Base-by-base conservation (phyloP, 495 filamentous ascomycete genomes). In the Aspergillus sparsus region DNA sequence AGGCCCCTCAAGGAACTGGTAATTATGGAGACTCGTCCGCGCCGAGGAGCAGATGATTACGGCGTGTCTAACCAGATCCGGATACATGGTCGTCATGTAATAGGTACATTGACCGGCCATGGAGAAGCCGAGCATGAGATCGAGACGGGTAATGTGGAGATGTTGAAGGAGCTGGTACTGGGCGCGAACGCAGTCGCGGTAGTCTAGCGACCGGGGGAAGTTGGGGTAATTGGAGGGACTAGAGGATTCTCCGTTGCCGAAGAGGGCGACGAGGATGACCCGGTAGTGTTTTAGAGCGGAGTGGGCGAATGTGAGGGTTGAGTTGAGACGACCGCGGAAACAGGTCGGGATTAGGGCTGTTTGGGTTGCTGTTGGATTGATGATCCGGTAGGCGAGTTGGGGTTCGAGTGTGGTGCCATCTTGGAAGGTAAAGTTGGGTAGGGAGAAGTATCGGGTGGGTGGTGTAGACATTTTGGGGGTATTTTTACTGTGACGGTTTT, bases 21-120 rank as follows among this genome's bases (percentile, higher is more conserved):
- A 79, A 60, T 89, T 89, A 61, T 89, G 87, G 46, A 85, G 65
- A 50, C 82, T 82, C 6, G 85, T 87, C 67, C 78, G 81, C 4
- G 86, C 86, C 10, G 80, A 77, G 16, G 86, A 85, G 64, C 86
- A 89, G 52, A 89, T 86, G 2, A 87, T 84, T 8, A 85, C 77
- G 0, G 80, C 74, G 8, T 83, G 65, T 42, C 82, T 78, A 62
- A 83, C 74, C 63, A 87, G 82, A 7, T 82, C 77, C 0, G 87
- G 87, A 62, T 83, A 87, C 66, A 82, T 80, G 2, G 81, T 82
- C 9, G 80, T 77, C 86, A 85, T 89, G 64, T 88, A 80, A 53
- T 80, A 85, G 1, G 85, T 78, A 55, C 85, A 83, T 12, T 83
- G 82, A 0, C 82, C 85, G n/a, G 84, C 85, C 86, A 89, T 87